Base-by-base conservation (phyloP, 108 stramenopile species). In the Fistulifera pelliculosa region DNA sequence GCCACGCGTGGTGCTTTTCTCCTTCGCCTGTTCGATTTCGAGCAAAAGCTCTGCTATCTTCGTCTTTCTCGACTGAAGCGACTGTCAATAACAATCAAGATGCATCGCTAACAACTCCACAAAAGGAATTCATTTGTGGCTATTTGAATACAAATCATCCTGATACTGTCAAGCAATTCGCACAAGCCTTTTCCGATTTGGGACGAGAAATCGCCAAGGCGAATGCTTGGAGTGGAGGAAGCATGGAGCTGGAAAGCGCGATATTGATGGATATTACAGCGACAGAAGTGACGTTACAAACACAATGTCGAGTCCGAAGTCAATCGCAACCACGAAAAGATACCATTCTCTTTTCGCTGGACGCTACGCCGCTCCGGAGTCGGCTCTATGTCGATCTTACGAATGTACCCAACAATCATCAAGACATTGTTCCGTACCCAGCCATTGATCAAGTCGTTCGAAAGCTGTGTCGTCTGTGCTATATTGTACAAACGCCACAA, bases 121-220 rank as follows among this genome's bases (percentile, higher is more conserved):
- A 19, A 45, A 27, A 51, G 22, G 25, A 38, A 49, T 79, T 79
- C 52, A 39, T 41, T 12, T 62, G 68, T 48, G 89, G 82, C 26
- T 90, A 90, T 58, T 54, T 86, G 28, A 90, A 90, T 58, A 80
- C 86, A 48, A 82, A 90, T 51, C 84, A 90, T 57, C 38, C 66
- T 8, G 73, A 81, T 45, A 50, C 75, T 7, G 39, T 90, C 10
- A 15, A 63, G 1, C 65, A 71, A 17, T 75, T 86, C 57, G 62
- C 73, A 43, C 68, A 75, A 49, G 77, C 76, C 1, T 90, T 86
- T 60, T 76, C 89, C 0, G 66, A 70, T 18, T 17, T 86, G 19
- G 89, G 85, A n/a, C 31, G 59, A 12, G 69, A 54, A 35, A 66
- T 74, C 42, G 40, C 62, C 7, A 79, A 77, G 40, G 76, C 76